These are phyloP conservation scores for Cryptococcus depauperatus DNA, from an alignment of 1,284 basidiomycete genomes.

Conservation along the genomic window DNA sequence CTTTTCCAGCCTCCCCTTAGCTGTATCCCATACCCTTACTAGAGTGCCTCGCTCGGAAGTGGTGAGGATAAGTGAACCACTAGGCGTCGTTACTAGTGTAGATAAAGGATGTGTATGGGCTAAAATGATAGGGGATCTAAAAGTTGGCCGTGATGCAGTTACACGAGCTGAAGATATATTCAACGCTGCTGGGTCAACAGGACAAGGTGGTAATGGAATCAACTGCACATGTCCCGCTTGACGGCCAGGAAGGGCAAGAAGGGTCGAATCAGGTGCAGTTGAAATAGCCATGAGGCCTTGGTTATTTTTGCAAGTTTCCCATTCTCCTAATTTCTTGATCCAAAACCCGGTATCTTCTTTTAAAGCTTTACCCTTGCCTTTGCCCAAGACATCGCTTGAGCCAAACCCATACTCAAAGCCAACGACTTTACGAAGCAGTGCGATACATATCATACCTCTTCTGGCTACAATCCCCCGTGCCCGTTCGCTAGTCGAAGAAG, in stretches of 20 bases:
- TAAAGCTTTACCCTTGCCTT: conserved; percentile 11
- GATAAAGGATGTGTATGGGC: conserved; percentile 76
- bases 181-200: conserved; percentile 41
- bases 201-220: conserved; percentile 72
- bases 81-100: conserved; percentile 66
- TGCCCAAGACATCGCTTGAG: background rate
- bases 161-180: conserved; percentile 1
- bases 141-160: conserved; percentile 18
- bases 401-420: conserved; percentile 62
- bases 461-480: conserved; percentile 73
- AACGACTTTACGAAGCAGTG: conserved; percentile 67
- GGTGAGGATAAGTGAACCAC: conserved; percentile 73
- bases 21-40: conserved; percentile 78
- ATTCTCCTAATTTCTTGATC: conserved; percentile 62
- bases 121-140: conserved; percentile 60
- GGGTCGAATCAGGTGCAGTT: conserved; percentile 63
- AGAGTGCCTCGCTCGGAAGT: conserved; percentile 79
- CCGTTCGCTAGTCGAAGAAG: conserved; percentile 53
- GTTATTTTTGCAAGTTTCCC: conserved; percentile 83
- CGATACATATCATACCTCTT: conserved; percentile 73
- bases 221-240: conserved; percentile 87
- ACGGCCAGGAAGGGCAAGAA: conserved; percentile 78
- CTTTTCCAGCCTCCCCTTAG: conserved; percentile 62
- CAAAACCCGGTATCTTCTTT: conserved; percentile 19
- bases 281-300: conserved; percentile 74